phyloP scores from a whole-genome alignment of 1,284 basidiomycete species.

The Melampsora medusae region DNA sequence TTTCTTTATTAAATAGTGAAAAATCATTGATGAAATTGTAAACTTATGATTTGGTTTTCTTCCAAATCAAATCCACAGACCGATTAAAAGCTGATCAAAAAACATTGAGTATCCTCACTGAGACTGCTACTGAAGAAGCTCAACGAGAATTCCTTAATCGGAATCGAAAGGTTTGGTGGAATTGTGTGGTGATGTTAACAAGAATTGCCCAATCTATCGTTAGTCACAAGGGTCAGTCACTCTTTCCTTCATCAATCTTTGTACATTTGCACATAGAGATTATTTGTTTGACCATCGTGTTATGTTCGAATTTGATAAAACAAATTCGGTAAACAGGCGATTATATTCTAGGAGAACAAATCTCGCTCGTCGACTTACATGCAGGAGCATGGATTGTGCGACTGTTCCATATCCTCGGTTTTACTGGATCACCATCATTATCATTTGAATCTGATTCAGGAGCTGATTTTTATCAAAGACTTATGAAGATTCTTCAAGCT shows the following conservation, averaged over 20 bases:
- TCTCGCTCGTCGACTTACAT: background rate
- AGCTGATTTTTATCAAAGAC: background rate
- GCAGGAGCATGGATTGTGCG: background rate
- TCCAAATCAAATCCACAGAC: background rate
- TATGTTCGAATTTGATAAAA: background rate
- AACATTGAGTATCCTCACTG: background rate
- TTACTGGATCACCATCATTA: background rate
- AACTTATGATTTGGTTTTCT: no score
- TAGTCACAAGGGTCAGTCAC: background rate
- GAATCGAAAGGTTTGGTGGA: background rate
- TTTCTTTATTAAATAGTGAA: no score
- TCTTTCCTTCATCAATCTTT: background rate
- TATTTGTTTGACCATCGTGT: no score
- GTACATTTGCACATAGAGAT: background rate
- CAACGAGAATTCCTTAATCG: background rate
- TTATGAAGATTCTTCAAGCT: background rate
- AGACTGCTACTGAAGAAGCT: background rate
- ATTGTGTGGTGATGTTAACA: background rate
- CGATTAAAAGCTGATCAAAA: conserved; percentile 1
- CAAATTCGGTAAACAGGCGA: background rate
- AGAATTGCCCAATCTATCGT: background rate
- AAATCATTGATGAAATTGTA: no score
- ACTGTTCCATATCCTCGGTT: background rate
- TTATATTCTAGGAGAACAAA: conserved; percentile 3
- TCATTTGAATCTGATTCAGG: background rate